Evolutionary conservation across 1,284 basidiomycete species (phyloP).

Genomic region (Irpex sp.): DNA sequence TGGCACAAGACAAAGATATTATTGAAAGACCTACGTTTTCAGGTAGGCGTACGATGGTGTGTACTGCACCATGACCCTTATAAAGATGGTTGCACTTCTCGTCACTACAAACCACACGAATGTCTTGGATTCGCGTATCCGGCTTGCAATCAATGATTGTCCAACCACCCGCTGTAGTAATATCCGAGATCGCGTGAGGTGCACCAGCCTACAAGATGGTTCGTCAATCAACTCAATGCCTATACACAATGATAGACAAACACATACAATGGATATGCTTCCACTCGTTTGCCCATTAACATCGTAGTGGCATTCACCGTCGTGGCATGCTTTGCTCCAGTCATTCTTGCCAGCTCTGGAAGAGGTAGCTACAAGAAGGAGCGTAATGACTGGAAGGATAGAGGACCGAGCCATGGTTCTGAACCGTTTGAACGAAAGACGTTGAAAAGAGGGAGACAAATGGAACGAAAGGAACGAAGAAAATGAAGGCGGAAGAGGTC

Average conservation of each 20-base stretch:
- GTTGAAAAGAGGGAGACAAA: not conserved
- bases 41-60: constrained; percentile 49
- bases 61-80: constrained; percentile 37
- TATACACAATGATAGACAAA: not conserved
- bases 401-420: not conserved
- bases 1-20: not conserved
- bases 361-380: not conserved
- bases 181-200: constrained; percentile 42
- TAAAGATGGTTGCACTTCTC: constrained; percentile 42
- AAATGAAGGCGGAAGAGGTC: not conserved
- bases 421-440: not conserved
- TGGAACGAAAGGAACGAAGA: not conserved
- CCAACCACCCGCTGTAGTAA: constrained; percentile 52
- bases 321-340: not conserved
- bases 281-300: not conserved
- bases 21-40: constrained; percentile 34
- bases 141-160: constrained; percentile 43
- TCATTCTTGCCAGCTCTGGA: not conserved
- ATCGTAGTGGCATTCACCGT: not conserved
- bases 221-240: not conserved
- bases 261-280: not conserved
- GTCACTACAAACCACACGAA: constrained; percentile 43
- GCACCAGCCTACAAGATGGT: constrained; percentile 26
- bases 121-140: constrained; percentile 36
- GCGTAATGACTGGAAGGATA: not conserved